These are phyloP conservation scores for Hymenoscyphus infarciens DNA, from an alignment of 2,329 filamentous ascomycete species.

Conservation along the genomic window DNA sequence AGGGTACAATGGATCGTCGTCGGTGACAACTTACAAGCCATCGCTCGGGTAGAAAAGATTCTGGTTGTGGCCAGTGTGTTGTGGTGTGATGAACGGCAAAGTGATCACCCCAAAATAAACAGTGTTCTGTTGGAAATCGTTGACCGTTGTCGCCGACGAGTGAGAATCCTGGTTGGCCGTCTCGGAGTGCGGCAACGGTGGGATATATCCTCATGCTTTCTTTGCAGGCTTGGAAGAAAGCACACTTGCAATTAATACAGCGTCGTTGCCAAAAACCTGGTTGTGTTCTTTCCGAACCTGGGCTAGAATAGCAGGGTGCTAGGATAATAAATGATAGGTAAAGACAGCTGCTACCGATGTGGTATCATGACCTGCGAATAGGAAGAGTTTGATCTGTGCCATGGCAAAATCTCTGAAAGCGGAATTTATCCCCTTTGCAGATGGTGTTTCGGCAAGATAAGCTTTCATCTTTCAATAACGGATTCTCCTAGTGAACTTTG, in stretches of 20 bases:
- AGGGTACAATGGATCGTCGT: background rate
- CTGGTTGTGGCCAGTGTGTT: background rate
- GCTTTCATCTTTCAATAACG: background rate
- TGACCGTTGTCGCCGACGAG: background rate
- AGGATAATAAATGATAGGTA: background rate
- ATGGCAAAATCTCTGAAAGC: background rate
- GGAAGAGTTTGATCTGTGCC: background rate
- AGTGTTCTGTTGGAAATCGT: background rate
- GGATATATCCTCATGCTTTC: background rate
- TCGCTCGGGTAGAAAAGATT: background rate
- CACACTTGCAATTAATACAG: background rate
- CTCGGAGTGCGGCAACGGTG: no score
- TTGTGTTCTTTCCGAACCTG: background rate
- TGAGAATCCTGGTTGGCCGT: background rate
- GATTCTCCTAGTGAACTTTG: background rate
- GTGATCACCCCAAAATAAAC: background rate
- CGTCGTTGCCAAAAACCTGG: background rate
- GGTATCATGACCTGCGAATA: background rate
- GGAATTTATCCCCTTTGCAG: background rate
- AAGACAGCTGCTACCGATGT: background rate
- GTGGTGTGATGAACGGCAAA: background rate
- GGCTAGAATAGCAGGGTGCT: background rate
- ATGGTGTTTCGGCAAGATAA: background rate
- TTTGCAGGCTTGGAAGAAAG: background rate
- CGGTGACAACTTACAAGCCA: background rate